Percentiles rank a stretch among this genome's conserved stretches.
These are phyloP conservation scores for Yarrowia alimentaria DNA, from an alignment of 805 yeast genomes.

Conservation along the genomic window DNA sequence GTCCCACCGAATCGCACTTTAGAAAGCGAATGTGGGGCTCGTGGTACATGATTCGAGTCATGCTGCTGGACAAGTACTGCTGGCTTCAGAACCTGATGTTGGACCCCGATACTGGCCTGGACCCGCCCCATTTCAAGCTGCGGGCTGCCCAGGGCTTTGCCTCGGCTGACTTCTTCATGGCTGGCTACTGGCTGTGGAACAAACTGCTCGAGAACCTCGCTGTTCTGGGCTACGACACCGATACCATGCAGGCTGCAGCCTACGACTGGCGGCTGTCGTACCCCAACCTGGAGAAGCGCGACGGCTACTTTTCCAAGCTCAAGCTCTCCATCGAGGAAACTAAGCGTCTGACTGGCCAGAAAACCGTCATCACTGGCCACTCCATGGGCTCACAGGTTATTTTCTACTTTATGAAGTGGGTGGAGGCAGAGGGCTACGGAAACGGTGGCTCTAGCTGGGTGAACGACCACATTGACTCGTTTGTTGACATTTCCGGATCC, in stretches of 20 bases:
- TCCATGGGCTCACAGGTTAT: slow-evolving; percentile 96
- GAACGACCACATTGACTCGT: slow-evolving; percentile 74
- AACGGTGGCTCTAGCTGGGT: slow-evolving; percentile 93
- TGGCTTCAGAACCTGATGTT: slow-evolving; percentile 91
- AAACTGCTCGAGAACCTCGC: slow-evolving; percentile 92
- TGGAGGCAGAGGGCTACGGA: slow-evolving; percentile 84
- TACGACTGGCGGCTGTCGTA: slow-evolving; percentile 97
- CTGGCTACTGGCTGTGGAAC: slow-evolving; percentile 99
- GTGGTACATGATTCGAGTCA: slow-evolving; percentile 87
- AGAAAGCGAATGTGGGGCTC: slow-evolving; percentile 96
- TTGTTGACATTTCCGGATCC: slow-evolving; percentile 88
- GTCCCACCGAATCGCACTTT: slow-evolving; percentile 82
- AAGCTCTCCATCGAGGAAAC: slow-evolving; percentile 69
- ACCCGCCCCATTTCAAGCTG: slow-evolving; percentile 76
- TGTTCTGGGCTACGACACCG: slow-evolving; percentile 90
- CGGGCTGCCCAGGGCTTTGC: slow-evolving; percentile 96
- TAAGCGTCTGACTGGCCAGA: slow-evolving; percentile 53
- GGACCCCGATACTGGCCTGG: slow-evolving; percentile 88
- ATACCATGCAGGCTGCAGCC: slow-evolving; percentile 84
- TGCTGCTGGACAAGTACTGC: slow-evolving; percentile 87
- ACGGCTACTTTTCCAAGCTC: slow-evolving; percentile 75
- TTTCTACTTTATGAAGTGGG: slow-evolving; percentile 93
- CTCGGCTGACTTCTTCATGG: slow-evolving; percentile 92
- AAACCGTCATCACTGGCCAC: slow-evolving; percentile 79
- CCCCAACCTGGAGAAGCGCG: slow-evolving; percentile 82